Evolutionary conservation across 345 rosid species (phyloP).

Genomic region (sweet orange (Citrus sinensis)): DVS_A1.0 CM039165.1:38268501-38269000

Average conservation of each 20-base stretch:
- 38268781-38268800: conserved; percentile 2
- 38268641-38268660: background rate
- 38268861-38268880: conserved; percentile 91
- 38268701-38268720: conserved; percentile 57
- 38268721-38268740: conserved; percentile 85
- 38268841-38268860: conserved; percentile 83
- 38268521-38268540: conserved; percentile 81
- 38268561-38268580: conserved; percentile 47
- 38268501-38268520: conserved; percentile 94
- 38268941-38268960: background rate
- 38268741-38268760: conserved; percentile 57
- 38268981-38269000: background rate
- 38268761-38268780: background rate
- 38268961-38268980: background rate
- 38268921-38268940: background rate
- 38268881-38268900: conserved; percentile 55
- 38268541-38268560: conserved; percentile 45
- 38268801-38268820: conserved; percentile 16
- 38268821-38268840: conserved; percentile 89
- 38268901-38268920: background rate
- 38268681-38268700: conserved; percentile 30
- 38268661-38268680: conserved; percentile 29
- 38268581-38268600: conserved; percentile 4
- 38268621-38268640: conserved; percentile 10
- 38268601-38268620: background rate